A percentile compares a stretch with the other conserved stretches of the same genome.
Evolutionary conservation across 345 rosid genomes (phyloP).

Genomic region (Garcia nutans): DNA sequence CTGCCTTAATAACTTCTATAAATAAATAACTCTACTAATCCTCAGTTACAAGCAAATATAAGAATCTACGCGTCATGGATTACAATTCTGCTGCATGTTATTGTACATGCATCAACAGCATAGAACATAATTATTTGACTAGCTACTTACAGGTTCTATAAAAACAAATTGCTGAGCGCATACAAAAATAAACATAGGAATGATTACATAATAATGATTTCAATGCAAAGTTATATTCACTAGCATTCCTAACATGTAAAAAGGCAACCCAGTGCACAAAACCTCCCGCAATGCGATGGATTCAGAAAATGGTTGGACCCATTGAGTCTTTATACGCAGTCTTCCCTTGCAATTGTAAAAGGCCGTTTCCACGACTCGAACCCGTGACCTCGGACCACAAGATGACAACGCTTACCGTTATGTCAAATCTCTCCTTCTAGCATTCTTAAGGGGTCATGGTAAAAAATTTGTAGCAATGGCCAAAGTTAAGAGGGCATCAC

Average conservation of each 20-base stretch:
- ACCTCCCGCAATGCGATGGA: too few species aligned
- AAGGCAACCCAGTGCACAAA: too few species aligned
- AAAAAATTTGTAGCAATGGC: background rate
- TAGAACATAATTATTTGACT: background rate
- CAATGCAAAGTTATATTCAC: background rate
- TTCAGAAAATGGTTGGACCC: too few species aligned
- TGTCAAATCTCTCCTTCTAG: too few species aligned
- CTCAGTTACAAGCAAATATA: background rate
- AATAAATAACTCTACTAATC: background rate
- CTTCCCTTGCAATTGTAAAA: too few species aligned
- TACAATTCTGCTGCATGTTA: background rate
- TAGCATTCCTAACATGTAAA: background rate
- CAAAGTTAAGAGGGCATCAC: background rate
- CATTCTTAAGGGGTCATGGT: too few species aligned
- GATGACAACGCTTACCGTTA: too few species aligned
- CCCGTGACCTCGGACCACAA: too few species aligned
- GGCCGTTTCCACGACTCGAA: too few species aligned
- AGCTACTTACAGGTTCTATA: background rate
- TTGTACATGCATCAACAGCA: background rate
- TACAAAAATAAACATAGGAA: background rate
- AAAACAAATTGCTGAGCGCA: background rate
- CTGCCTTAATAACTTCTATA: too few species aligned
- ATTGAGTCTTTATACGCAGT: too few species aligned
- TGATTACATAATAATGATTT: background rate
- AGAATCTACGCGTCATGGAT: background rate